Base-by-base conservation (phyloP, 2,329 filamentous ascomycete genomes). In the Xylariaceae sp. region DNA sequence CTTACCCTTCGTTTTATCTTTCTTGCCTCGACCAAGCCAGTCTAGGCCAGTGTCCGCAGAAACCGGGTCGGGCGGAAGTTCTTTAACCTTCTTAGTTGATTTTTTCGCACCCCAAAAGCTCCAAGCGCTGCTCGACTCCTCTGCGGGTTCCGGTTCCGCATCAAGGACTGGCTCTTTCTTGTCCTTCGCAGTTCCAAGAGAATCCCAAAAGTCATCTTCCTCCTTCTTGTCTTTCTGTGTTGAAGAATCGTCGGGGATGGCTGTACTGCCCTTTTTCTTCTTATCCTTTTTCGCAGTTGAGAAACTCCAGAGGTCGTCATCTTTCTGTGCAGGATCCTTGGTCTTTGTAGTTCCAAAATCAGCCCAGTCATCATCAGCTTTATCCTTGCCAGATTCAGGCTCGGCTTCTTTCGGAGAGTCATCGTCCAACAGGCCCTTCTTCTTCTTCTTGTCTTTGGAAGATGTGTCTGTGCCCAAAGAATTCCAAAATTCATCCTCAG, bases 101-200 rank as follows among this genome's bases (percentile, higher is more conserved):
- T 79, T 79, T 57, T 79, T 79, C 41, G 73, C 77, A 23, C 74
- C 75, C 70, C 79, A 82, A 38, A 75, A 73, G 48, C 68, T 73
- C 60, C 79, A 79, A 53, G 79, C 77, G 46, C 76, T 76, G 43
- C 45, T 44, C 20, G 44, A 35, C 22, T 77, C 74, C 34, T 70
- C 68, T 38, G 64, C 62, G 12, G 59, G 54, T 49, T 64, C 47
- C 32, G 49, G 48, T 27, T 41, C 42, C 0, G 42, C 37, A 23
- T 34, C 42, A 4, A 60, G 54, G 36, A 64, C 63, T 1, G 64
- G 59, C n/a, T 58, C 55, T 1, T 62, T 60, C 8, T 60, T 60
- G 7, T 57, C 60, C 23, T 47, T 32, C 12, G 12, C 27, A 32
- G 27, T 21, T 12, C 5, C 14, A 5, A 60, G 49, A 16, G 39